phyloP scores from a whole-genome alignment of 2,329 filamentous ascomycete species.

The Periconia sp. region DNA sequence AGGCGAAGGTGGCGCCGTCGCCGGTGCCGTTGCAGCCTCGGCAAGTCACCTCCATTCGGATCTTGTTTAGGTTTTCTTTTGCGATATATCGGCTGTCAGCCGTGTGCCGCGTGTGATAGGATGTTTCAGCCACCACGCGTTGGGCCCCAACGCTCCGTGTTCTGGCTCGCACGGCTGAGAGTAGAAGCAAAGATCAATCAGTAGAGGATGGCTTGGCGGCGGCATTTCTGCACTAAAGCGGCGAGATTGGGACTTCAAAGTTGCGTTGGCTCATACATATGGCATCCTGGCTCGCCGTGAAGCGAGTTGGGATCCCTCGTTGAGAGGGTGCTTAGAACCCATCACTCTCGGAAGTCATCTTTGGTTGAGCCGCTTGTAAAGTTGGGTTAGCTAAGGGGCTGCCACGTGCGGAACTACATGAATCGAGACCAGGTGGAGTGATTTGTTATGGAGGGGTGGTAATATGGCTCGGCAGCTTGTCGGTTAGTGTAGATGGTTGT shows the following conservation, averaged over 20 bases:
- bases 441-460: neutral
- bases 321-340: no score
- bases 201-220: constrained; percentile 3
- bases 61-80: neutral
- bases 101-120: no score
- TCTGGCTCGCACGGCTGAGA: neutral
- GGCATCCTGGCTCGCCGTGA: no score
- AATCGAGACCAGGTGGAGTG: neutral
- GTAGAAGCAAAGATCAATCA: neutral
- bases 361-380: no score
- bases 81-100: neutral
- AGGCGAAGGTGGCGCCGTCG: no score
- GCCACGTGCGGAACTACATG: constrained; percentile 9
- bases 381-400: neutral
- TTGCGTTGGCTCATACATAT: no score
- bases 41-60: neutral
- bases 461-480: neutral
- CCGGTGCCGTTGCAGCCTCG: neutral
- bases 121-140: no score
- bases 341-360: no score
- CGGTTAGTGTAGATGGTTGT: neutral
- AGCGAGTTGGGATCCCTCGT: no score
- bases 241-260: neutral
- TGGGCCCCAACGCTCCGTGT: neutral
- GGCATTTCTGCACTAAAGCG: constrained; percentile 2